A percentile compares a stretch with the other conserved stretches of the same genome.
These are phyloP conservation scores for Fusarium nanum DNA, from an alignment of 2,329 filamentous ascomycete genomes.

Conservation along the genomic window DNA sequence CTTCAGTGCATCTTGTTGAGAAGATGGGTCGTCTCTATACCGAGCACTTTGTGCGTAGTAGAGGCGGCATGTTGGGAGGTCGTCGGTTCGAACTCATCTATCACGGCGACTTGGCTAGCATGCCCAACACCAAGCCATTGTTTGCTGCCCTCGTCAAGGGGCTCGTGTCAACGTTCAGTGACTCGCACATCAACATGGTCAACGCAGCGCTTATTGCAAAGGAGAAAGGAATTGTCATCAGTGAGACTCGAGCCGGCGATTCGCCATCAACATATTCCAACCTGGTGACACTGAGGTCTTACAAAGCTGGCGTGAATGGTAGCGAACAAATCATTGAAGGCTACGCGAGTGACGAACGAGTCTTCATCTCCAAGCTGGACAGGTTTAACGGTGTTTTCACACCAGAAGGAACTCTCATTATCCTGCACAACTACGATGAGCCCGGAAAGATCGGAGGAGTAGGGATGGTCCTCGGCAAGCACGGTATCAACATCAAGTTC, in stretches of 20 bases:
- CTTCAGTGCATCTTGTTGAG: conserved; percentile 80
- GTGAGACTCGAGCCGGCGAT: conserved; percentile 75
- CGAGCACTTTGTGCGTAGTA: conserved; percentile 71
- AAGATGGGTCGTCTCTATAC: conserved; percentile 84
- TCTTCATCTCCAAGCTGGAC: conserved; percentile 78
- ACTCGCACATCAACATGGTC: conserved; percentile 81
- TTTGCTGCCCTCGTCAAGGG: conserved; percentile 85
- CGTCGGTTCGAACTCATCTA: conserved; percentile 82
- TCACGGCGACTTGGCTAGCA: conserved; percentile 76
- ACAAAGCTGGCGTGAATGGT: conserved; percentile 47
- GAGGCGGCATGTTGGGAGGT: conserved; percentile 64
- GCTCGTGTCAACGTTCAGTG: conserved; percentile 75
- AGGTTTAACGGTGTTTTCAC: conserved; percentile 79
- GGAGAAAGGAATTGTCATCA: conserved; percentile 81
- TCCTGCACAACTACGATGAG: conserved; percentile 83
- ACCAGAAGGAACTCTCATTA: conserved; percentile 79
- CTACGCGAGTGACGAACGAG: conserved; percentile 71
- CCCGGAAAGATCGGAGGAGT: conserved; percentile 87
- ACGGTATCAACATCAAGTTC: conserved; percentile 81
- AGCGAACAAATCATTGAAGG: conserved; percentile 68
- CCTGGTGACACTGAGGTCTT: conserved; percentile 75
- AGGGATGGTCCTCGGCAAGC: conserved; percentile 74
- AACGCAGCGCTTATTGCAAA: conserved; percentile 81
- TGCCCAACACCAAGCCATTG: conserved; percentile 81
- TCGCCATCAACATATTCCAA: conserved; percentile 74